Evolutionary conservation across 2,329 filamentous ascomycete species (phyloP).

Genomic region (Colletotrichum gloeosporioides): DNA sequence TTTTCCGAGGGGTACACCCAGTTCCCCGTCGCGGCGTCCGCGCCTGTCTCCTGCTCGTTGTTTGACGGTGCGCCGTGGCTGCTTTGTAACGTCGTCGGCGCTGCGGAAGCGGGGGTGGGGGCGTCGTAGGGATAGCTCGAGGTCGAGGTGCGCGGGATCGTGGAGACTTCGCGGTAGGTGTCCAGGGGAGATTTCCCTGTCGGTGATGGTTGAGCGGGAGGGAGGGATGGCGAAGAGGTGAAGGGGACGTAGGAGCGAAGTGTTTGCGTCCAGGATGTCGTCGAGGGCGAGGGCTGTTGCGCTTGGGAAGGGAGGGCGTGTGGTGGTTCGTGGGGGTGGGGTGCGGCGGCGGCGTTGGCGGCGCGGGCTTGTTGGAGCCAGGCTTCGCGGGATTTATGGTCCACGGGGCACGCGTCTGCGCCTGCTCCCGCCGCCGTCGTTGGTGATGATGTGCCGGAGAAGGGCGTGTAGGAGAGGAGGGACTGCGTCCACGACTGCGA

Average conservation of each 20-base stretch:
- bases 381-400: conserved; percentile 84
- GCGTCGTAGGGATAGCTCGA: conserved; percentile 36
- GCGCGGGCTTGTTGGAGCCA: conserved; percentile 78
- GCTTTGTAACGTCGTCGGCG: background rate
- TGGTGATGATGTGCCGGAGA: conserved; percentile 3
- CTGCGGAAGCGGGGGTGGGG: too few species aligned
- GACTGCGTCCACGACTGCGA: conserved; percentile 48
- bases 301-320: background rate
- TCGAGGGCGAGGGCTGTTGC: conserved; percentile 26
- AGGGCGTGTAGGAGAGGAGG: conserved; percentile 43
- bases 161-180: conserved; percentile 75
- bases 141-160: conserved; percentile 71
- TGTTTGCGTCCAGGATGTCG: conserved; percentile 42
- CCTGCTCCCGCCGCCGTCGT: conserved; percentile 15
- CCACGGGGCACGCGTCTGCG: conserved; percentile 76
- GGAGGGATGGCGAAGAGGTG: conserved; percentile 33
- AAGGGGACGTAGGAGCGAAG: conserved; percentile 48
- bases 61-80: conserved; percentile 57
- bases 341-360: conserved; percentile 40
- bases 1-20: conserved; percentile 98
- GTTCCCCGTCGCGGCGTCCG: conserved; percentile 75
- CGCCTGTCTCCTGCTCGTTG: conserved; percentile 77
- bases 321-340: conserved; percentile 19
- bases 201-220: conserved; percentile 14
- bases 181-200: conserved; percentile 49